Evolutionary conservation across 139 green algal species (phyloP), one percentile per base, ranked within the genome.

Genomic region (Dunaliella sp.): DNA sequence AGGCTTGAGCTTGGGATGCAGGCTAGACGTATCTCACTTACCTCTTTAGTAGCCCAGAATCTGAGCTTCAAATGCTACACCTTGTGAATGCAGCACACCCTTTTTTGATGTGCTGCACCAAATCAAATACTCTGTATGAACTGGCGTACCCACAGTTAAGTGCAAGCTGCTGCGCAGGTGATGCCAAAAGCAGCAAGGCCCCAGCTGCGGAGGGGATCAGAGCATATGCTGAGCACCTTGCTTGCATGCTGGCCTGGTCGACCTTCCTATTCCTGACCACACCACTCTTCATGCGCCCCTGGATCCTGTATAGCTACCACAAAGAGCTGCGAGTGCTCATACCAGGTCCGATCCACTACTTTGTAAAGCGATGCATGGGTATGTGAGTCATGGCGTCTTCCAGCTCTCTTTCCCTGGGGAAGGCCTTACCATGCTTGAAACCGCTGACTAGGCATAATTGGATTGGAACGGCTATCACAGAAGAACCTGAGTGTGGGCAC

Each of bases 241-340:
- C 76, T 81, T 59, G 36, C 24, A 34, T 65, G 35, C 78, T 83
- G 34, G 16, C 34, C 1, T 65, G 36, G 78, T 28, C 59, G 3
- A 30, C 78, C 31, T 73, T 73, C 36, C 78, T 87, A n/a, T 32
- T 33, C 16, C 1, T 1, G 35, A 75, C 59, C 33, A n/a, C 30
- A 0, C 58, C 73, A 22, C 38, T 87, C 48, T 35, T 31, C 35
- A 34, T 87, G 16, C 21, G 35, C 34, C 84, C 84, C 26, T 87
- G 84, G 84, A 84, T 87, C 58, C 31, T 57, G 7, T 36, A 1
- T 30, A 74, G 57, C 3, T 87, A 87, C 78, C 84, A 87, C 58
- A 34, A 75, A n/a, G 78, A 87, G 59, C 34, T 87, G 58, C 35
- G 84, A 2, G 84, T 87, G 57, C 84, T 87, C 35, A 12, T 81